These are phyloP conservation scores for Xylaria venustula DNA, from an alignment of 495 filamentous ascomycete genomes.

Conservation along the genomic window DNA sequence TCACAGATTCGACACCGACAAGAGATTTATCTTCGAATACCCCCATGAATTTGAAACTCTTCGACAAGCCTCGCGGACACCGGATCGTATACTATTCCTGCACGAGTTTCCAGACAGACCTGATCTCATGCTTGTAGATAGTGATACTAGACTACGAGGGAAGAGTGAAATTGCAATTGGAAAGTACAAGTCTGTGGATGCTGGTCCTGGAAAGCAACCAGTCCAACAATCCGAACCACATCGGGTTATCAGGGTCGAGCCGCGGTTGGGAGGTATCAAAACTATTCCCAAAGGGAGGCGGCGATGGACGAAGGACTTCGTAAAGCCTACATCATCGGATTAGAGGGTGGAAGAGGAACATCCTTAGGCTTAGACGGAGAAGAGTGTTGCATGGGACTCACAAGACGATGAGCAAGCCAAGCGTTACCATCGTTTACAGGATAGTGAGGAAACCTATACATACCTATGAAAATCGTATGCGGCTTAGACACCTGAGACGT, in stretches of 20 bases:
- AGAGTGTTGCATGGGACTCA: neutral
- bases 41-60: conserved; percentile 16
- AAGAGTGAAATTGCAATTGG: conserved; percentile 21
- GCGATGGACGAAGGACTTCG: conserved; percentile 6
- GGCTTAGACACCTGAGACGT: too few relatives aligned
- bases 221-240: neutral
- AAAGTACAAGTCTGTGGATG: neutral
- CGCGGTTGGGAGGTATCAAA: conserved; percentile 14
- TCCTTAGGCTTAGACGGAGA: neutral
- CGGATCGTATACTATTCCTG: conserved; percentile 27
- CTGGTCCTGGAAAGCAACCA: neutral
- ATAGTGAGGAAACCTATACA: too few relatives aligned
- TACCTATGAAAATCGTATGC: neutral
- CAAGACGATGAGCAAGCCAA: neutral
- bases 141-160: conserved; percentile 15
- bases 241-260: conserved; percentile 16
- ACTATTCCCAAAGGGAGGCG: neutral
- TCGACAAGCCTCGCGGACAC: conserved; percentile 17
- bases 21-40: neutral
- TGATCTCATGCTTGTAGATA: conserved; percentile 11
- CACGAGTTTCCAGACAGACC: conserved; percentile 5
- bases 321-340: too few relatives aligned
- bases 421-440: too few relatives aligned
- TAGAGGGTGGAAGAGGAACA: too few relatives aligned
- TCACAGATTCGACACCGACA: conserved; percentile 22